Conservation (phyloP, 176 grass and related monocot genomes). For the Cenchrus fungigraminus region DNA sequence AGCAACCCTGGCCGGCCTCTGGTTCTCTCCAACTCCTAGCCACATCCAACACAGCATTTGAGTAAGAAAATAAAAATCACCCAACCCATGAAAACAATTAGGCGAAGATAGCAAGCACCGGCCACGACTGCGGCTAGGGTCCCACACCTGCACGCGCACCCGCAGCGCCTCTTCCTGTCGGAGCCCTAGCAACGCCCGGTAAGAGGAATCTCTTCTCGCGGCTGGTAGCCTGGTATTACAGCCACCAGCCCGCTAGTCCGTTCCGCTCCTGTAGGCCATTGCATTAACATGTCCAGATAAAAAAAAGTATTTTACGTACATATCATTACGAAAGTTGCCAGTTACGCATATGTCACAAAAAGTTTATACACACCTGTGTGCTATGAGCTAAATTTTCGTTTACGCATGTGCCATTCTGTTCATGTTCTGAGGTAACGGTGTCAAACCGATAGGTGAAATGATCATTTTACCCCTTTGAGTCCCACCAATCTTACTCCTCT, state of each 20-base stretch:
- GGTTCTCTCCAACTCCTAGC: constrained; percentile 86
- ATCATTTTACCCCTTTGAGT: too few species aligned
- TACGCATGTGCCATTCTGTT: too few species aligned
- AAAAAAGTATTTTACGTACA: too few species aligned
- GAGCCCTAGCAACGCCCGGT: constrained; percentile 43
- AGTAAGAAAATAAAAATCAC: background rate
- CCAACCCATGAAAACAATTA: background rate
- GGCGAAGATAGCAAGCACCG: background rate
- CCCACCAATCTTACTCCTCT: too few species aligned
- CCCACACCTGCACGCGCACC: constrained; percentile 30
- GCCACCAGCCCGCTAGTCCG: background rate
- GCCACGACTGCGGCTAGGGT: background rate
- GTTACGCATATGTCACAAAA: too few species aligned
- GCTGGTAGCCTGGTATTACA: background rate
- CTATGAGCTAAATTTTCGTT: too few species aligned
- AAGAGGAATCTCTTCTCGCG: background rate
- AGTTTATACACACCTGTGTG: too few species aligned
- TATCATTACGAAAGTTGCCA: too few species aligned
- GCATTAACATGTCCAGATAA: background rate
- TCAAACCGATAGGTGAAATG: too few species aligned
- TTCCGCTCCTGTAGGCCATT: background rate
- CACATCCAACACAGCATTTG: constrained; percentile 8
- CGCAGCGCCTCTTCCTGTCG: constrained; percentile 35
- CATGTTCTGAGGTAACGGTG: too few species aligned
- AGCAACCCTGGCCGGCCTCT: constrained; percentile 46